Evolutionary conservation across 2,329 filamentous ascomycete species (phyloP).

Genomic region (Aspergillus bombycis): DNA sequence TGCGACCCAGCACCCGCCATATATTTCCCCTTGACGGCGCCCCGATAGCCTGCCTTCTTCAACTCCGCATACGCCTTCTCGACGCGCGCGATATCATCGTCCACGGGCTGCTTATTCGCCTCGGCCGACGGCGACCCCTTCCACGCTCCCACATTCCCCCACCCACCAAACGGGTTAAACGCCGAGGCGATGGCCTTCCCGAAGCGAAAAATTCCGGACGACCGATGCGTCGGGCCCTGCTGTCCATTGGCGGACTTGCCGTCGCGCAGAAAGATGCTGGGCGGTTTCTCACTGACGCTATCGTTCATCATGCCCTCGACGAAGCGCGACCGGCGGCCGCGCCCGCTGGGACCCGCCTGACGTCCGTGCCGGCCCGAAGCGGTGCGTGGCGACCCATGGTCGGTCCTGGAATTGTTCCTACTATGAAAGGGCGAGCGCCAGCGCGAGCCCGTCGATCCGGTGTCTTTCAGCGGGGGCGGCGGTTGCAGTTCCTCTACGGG

Average conservation of each 20-base stretch:
- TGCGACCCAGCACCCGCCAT: constrained; percentile 23
- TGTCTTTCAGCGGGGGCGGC: not conserved
- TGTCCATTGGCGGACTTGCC: constrained; percentile 24
- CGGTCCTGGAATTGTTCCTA: not conserved
- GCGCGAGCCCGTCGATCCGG: constrained; percentile 6
- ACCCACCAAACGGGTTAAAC: constrained; percentile 57
- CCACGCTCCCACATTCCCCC: constrained; percentile 49
- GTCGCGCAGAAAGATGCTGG: constrained; percentile 64
- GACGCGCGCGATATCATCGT: constrained; percentile 51
- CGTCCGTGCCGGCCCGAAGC: constrained; percentile 14
- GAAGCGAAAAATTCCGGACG: constrained; percentile 57
- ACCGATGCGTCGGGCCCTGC: constrained; percentile 35
- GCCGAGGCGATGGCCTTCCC: constrained; percentile 57
- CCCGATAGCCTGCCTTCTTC: constrained; percentile 55
- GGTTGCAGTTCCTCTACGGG: constrained; percentile 30
- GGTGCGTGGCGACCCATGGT: constrained; percentile 17
- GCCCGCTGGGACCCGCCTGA: constrained; percentile 23
- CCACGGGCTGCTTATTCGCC: constrained; percentile 32
- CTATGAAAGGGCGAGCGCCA: constrained; percentile 23
- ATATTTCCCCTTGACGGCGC: constrained; percentile 41
- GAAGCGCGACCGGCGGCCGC: constrained; percentile 65
- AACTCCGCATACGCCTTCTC: constrained; percentile 58
- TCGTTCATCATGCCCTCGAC: constrained; percentile 86
- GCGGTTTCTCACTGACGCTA: constrained; percentile 71
- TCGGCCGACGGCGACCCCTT: constrained; percentile 44